phyloP scores from a whole-genome alignment of 2,329 filamentous ascomycete species.

The Aspergillus viridinutans region DNA sequence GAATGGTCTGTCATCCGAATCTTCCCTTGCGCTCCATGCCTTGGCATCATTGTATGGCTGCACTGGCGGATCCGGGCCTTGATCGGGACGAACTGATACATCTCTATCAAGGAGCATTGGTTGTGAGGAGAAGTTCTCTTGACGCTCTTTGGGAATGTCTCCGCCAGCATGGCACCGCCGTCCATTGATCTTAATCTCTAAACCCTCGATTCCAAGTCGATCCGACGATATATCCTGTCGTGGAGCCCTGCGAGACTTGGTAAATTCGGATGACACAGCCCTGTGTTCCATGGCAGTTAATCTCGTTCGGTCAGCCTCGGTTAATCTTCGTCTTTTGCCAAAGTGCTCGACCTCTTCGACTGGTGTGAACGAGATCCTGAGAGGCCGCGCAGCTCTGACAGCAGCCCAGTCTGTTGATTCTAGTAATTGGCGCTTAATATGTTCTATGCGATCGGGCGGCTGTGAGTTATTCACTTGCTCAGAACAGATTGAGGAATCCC shows the following conservation, averaged over 20 bases:
- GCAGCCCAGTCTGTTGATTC: conserved; percentile 36
- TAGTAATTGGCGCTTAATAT: conserved; percentile 31
- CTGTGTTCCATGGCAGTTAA: conserved; percentile 9
- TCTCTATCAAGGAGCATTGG: conserved; percentile 33
- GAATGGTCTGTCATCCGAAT: not conserved
- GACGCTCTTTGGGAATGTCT: not conserved
- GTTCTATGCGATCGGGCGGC: conserved; percentile 15
- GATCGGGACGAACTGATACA: not conserved
- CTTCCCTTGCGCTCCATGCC: not conserved
- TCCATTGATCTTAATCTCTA: conserved; percentile 23
- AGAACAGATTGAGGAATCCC: not conserved
- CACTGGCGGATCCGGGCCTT: not conserved
- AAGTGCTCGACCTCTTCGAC: conserved; percentile 28
- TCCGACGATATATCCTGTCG: conserved; percentile 4
- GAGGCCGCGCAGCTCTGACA: conserved; percentile 30
- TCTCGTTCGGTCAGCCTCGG: conserved; percentile 26
- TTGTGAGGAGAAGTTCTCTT: conserved; percentile 24
- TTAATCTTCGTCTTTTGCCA: conserved; percentile 34
- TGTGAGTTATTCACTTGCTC: not conserved
- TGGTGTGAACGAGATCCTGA: conserved; percentile 28
- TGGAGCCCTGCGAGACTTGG: conserved; percentile 1
- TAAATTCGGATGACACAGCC: not conserved
- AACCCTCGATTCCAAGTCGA: conserved; percentile 5
- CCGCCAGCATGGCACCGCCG: conserved; percentile 7
- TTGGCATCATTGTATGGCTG: not conserved